Evolutionary conservation across 352 stramenopile genomes (phyloP).

Genomic region (Stramenopiles sp.): DNA sequence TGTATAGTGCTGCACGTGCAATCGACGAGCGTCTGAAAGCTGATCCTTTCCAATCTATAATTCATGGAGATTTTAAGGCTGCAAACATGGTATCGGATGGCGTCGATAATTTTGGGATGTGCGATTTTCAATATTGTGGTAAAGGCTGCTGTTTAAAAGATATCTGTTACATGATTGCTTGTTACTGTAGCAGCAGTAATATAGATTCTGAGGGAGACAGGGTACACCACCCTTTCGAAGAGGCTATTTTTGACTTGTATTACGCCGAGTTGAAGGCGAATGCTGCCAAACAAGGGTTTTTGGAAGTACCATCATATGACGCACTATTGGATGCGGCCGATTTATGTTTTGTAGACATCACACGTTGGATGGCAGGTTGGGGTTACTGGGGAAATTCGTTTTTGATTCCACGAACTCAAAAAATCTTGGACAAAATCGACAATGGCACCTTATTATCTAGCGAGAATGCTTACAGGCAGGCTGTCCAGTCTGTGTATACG

Average conservation of each 20-base stretch:
- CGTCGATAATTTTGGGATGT: conserved; percentile 25
- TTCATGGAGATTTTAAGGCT: conserved; percentile 37
- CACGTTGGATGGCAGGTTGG: neutral
- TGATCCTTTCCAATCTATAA: conserved; percentile 31
- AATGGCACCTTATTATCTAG: no score
- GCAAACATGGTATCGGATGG: conserved; percentile 32
- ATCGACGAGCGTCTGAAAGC: conserved; percentile 33
- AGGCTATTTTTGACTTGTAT: neutral
- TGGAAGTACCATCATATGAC: neutral
- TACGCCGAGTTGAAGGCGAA: neutral
- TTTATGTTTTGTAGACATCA: neutral
- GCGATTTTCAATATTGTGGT: conserved; percentile 40
- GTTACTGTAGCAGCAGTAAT: neutral
- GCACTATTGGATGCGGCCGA: neutral
- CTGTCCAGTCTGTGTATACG: no score
- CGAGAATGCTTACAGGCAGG: no score
- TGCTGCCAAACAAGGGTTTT: no score
- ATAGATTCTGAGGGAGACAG: neutral
- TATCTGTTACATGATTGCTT: conserved; percentile 17
- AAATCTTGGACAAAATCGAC: neutral
- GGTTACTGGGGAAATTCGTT: neutral
- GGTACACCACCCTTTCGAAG: neutral
- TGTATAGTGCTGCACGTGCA: conserved; percentile 30
- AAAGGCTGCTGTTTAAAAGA: conserved; percentile 30
- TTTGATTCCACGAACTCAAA: neutral